Conservation (phyloP, 78 protist species). For the Dictyostelium firmibasis region DNA sequence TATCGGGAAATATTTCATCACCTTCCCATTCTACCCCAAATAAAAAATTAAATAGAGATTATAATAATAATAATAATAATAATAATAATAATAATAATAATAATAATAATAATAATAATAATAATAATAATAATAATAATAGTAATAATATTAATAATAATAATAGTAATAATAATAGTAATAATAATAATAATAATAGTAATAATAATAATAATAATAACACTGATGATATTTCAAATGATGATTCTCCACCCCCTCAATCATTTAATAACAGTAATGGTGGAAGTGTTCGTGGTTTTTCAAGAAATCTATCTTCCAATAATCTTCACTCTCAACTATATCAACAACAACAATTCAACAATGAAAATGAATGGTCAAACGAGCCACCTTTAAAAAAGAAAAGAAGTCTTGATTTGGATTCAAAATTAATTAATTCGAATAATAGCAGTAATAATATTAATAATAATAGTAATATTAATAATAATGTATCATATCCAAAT, state of each 20-base stretch:
- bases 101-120: neutral
- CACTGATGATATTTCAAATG: neutral
- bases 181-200: conserved; percentile 13
- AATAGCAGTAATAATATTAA: neutral
- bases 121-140: too few relatives aligned
- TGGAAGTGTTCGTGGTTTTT: neutral
- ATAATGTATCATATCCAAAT: neutral
- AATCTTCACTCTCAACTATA: neutral
- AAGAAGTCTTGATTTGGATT: neutral
- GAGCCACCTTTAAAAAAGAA: neutral
- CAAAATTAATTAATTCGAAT: neutral
- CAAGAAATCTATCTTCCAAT: neutral
- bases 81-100: neutral
- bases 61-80: neutral
- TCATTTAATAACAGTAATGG: neutral
- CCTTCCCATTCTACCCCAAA: neutral
- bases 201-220: neutral
- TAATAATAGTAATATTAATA: neutral
- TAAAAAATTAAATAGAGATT: neutral
- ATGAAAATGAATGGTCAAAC: neutral
- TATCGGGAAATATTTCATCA: neutral
- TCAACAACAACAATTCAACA: conserved; percentile 10
- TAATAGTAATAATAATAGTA: neutral
- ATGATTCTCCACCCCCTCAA: neutral
- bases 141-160: neutral